Percentiles rank a stretch among this genome's conserved stretches.
phyloP scores from a whole-genome alignment of 768 basidiomycete genomes.

The Suillus cothurnatus region DNA sequence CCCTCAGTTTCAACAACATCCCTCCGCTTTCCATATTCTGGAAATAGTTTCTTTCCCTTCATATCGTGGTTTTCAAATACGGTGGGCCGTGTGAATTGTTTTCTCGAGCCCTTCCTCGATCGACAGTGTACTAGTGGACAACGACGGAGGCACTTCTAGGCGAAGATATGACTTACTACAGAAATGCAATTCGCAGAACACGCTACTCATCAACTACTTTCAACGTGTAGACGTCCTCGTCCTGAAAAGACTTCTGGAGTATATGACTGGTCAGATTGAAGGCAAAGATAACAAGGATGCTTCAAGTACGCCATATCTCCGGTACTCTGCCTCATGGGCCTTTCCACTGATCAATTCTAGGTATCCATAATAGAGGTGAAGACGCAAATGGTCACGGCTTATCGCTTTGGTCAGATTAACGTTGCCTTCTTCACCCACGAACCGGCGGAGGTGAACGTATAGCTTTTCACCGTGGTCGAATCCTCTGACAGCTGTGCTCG shows the following conservation, averaged over 20 bases:
- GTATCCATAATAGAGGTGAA: conserved; percentile 94
- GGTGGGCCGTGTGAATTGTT: conserved; percentile 13
- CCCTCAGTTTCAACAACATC: background rate
- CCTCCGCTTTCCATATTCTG: conserved; percentile 44
- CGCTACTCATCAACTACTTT: conserved; percentile 85
- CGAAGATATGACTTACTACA: conserved; percentile 91
- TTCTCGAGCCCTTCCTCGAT: conserved; percentile 65
- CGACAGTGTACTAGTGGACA: conserved; percentile 83
- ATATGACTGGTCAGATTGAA: conserved; percentile 87
- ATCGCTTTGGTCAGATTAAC: conserved; percentile 92
- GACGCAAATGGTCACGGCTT: conserved; percentile 83
- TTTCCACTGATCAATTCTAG: conserved; percentile 40
- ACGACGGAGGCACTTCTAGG: conserved; percentile 92
- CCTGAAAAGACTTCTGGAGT: conserved; percentile 75
- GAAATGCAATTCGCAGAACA: conserved; percentile 95
- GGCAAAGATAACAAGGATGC: conserved; percentile 73
- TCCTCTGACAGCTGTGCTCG: conserved; percentile 37
- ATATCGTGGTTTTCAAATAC: conserved; percentile 3
- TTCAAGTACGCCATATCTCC: conserved; percentile 60
- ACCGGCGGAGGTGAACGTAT: conserved; percentile 74
- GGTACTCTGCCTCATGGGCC: conserved; percentile 11
- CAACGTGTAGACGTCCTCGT: conserved; percentile 80
- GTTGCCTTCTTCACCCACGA: conserved; percentile 85
- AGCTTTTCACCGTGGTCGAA: conserved; percentile 15
- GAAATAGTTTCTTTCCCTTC: conserved; percentile 37